Base-by-base conservation (phyloP, 2,329 filamentous ascomycete species). In the Ophiostoma fasciatum region DNA sequence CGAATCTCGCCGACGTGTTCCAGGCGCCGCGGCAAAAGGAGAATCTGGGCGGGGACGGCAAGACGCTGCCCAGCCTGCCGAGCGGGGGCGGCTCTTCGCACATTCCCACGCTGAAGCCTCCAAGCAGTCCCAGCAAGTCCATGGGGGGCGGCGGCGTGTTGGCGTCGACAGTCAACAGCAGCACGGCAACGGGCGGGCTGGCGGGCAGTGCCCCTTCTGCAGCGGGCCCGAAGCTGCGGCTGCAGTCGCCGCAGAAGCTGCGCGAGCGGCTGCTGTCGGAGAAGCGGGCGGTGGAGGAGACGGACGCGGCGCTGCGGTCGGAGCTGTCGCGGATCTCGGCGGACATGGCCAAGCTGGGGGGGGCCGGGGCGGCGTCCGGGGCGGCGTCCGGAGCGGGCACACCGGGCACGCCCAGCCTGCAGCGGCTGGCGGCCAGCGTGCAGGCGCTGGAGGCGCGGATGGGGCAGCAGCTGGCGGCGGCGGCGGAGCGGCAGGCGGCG, bases 181-280 rank as follows among this genome's bases (percentile, higher is more conserved):
- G n/a, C n/a, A n/a, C n/a, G n/a, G n/a, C n/a, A n/a, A n/a, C n/a
- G n/a, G n/a, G n/a, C n/a, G n/a, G n/a, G n/a, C n/a, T n/a, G n/a
- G n/a, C n/a, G n/a, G 28, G 57, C 68, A 37, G 25, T 5, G 35
- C 30, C 4, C 2, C 26, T 27, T 7, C 41, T 32, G 41, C 28
- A 4, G 54, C 25, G 13, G 14, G 52, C 10, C 58, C 58, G 34
- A 78, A 74, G 45, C 62, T 83, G 23, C 74, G 79, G 10, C 65
- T 82, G 10, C 77, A 82, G 42, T 78, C 72, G 12, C 68, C 77
- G 0, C 78, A 80, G 47, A 87, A 81, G 52, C 62, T 88, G 15
- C 80, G 87, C 14, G 87, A 94, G 58, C 78, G 88, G 23, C 66
- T 94, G 1, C 79, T 88, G 48, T 77, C 73, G 32, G 85, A 94